Percentiles rank a stretch among this genome's conserved stretches.
Evolutionary conservation across 2,329 filamentous ascomycete species (phyloP).

Genomic region (Xylariaceae sp.): DNA sequence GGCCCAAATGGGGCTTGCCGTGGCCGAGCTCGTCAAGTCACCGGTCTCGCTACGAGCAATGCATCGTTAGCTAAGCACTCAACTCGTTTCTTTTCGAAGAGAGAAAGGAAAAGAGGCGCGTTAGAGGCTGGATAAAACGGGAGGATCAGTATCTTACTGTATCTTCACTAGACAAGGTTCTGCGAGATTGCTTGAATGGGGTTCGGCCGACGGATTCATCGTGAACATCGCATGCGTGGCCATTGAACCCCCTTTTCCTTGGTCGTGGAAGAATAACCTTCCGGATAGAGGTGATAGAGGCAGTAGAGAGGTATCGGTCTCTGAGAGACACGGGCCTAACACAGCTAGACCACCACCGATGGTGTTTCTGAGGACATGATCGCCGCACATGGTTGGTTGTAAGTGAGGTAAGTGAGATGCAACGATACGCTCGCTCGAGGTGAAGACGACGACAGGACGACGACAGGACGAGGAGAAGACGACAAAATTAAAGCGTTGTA

Average conservation of each 20-base stretch:
- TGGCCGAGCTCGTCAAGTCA: slow-evolving; percentile 37
- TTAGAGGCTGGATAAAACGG: too few species aligned
- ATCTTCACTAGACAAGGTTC: slow-evolving; percentile 35
- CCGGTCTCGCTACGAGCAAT: slow-evolving; percentile 34
- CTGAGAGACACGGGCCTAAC: slow-evolving; percentile 31
- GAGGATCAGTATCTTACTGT: slow-evolving; percentile 34
- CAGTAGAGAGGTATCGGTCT: slow-evolving; percentile 2
- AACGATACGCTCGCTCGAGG: neutral
- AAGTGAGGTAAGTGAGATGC: neutral
- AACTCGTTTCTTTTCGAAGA: neutral
- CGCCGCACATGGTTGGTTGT: slow-evolving; percentile 39
- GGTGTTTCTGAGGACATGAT: slow-evolving; percentile 34
- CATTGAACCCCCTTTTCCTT: slow-evolving; percentile 27
- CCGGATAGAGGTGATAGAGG: slow-evolving; percentile 18
- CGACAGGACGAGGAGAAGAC: too few species aligned
- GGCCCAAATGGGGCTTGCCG: slow-evolving; percentile 40
- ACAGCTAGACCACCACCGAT: slow-evolving; percentile 43
- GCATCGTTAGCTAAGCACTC: slow-evolving; percentile 9
- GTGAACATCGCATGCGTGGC: slow-evolving; percentile 41
- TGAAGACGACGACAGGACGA: neutral
- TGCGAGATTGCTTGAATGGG: slow-evolving; percentile 23
- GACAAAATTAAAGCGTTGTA: neutral
- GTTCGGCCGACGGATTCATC: slow-evolving; percentile 22
- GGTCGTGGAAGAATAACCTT: slow-evolving; percentile 39
- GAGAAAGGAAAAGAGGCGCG: neutral